Evolutionary conservation across 1,284 basidiomycete species (phyloP).

Genomic region (Ceratobasidium sp.): DNA sequence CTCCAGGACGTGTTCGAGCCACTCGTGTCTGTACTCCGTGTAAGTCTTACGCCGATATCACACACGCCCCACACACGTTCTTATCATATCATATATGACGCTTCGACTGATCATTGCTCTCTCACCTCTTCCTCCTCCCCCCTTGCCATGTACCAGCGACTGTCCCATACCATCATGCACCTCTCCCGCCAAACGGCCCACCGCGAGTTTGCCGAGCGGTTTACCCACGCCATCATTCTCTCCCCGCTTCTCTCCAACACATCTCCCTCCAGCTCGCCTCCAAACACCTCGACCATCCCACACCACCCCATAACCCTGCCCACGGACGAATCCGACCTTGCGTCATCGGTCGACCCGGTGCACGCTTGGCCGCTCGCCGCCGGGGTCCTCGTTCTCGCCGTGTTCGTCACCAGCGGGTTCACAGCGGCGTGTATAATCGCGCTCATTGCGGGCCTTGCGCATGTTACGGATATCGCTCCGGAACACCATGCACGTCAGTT

Average conservation of each 20-base stretch:
- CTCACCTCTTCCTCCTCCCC: conserved; percentile 51
- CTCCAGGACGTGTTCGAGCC: conserved; percentile 49
- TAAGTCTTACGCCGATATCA: neutral
- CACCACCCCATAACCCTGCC: conserved; percentile 28
- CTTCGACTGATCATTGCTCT: conserved; percentile 42
- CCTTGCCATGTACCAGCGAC: conserved; percentile 58
- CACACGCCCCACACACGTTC: conserved; percentile 49
- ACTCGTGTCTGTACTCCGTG: conserved; percentile 43
- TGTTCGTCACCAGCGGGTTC: conserved; percentile 21
- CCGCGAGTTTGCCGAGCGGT: conserved; percentile 75
- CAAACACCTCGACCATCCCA: conserved; percentile 58
- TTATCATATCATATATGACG: conserved; percentile 50
- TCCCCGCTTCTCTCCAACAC: conserved; percentile 75
- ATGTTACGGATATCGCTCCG: conserved; percentile 18
- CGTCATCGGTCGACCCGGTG: conserved; percentile 6
- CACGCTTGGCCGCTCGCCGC: conserved; percentile 42
- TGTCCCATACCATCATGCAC: conserved; percentile 51
- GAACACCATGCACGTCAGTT: conserved; percentile 34
- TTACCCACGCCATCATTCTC: conserved; percentile 88
- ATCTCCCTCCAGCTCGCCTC: conserved; percentile 47
- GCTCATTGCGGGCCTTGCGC: conserved; percentile 20
- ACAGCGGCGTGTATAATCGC: conserved; percentile 32
- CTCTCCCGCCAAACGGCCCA: conserved; percentile 52
- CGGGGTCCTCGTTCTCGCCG: conserved; percentile 28
- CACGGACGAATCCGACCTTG: neutral